Conservation (phyloP, 2,329 filamentous ascomycete species). For the Pestalotiopsis sp. region DNA sequence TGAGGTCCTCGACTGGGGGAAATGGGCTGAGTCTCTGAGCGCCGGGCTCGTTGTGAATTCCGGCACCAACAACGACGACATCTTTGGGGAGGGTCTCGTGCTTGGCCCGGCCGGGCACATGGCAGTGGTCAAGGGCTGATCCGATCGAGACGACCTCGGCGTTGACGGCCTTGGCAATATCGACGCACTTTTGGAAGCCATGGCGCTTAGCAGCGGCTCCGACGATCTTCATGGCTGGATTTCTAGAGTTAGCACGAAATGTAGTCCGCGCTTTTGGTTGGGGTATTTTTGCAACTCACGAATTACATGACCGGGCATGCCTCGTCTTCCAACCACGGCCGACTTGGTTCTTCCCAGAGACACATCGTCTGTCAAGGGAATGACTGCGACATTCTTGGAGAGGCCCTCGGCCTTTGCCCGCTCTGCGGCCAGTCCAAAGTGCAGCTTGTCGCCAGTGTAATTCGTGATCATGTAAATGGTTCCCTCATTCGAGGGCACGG, state of each 20-base stretch:
- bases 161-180: conserved; percentile 58
- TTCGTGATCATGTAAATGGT: conserved; percentile 76
- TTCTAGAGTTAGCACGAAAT: too few relatives aligned
- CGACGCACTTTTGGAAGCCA: conserved; percentile 58
- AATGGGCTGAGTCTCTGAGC: conserved; percentile 41
- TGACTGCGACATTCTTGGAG: conserved; percentile 68
- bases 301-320: conserved; percentile 66
- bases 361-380: conserved; percentile 74
- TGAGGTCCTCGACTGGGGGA: conserved; percentile 40
- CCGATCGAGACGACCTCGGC: conserved; percentile 67
- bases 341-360: conserved; percentile 68
- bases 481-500: conserved; percentile 64
- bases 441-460: conserved; percentile 72
- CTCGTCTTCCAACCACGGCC: conserved; percentile 72
- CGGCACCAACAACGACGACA: conserved; percentile 50
- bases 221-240: conserved; percentile 69
- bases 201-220: conserved; percentile 64
- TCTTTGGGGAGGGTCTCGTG: conserved; percentile 46
- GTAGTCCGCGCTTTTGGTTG: too few relatives aligned
- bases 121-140: conserved; percentile 70
- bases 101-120: conserved; percentile 66
- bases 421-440: conserved; percentile 76
- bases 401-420: conserved; percentile 65
- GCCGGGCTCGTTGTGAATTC: conserved; percentile 53
- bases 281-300: conserved; percentile 44